Percentiles rank a stretch among this genome's conserved stretches.
Conservation (phyloP, 306 rosid genomes). For the Biancaea sappan region DNA sequence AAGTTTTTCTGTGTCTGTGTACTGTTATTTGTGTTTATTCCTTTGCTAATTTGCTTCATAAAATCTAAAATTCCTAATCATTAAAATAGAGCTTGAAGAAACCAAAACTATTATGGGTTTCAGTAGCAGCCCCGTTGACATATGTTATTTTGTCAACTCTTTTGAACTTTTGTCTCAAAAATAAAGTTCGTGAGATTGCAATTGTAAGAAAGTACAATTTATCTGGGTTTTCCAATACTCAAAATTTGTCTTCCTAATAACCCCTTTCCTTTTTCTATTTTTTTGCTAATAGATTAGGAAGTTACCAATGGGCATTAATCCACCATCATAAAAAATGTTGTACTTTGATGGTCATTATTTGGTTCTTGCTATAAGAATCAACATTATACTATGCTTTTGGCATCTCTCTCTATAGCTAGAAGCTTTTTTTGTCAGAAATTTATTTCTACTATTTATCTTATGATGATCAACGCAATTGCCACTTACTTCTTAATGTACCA, state of each 20-base stretch:
- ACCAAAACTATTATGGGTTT: conserved; percentile 85
- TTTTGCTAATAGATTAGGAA: conserved; percentile 60
- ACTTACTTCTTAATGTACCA: conserved; percentile 10
- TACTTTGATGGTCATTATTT: conserved; percentile 62
- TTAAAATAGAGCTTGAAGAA: conserved; percentile 74
- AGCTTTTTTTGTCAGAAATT: not conserved
- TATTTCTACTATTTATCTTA: not conserved
- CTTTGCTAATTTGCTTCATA: not conserved
- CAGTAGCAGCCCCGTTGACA: conserved; percentile 93
- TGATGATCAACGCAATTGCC: not conserved
- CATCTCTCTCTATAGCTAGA: conserved; percentile 35
- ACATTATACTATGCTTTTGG: conserved; percentile 82
- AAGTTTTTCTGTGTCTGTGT: conserved; percentile 36
- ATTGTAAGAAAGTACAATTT: conserved; percentile 47
- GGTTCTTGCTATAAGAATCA: conserved; percentile 84
- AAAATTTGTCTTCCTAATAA: not conserved
- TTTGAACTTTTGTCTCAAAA: conserved; percentile 59
- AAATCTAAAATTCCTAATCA: conserved; percentile 15
- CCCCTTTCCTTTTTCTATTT: not conserved
- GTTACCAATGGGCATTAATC: conserved; percentile 82
- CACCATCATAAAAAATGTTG: conserved; percentile 80
- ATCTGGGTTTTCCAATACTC: not conserved
- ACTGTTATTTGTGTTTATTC: not conserved
- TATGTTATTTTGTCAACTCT: conserved; percentile 86
- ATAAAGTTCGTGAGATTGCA: conserved; percentile 59